Base-by-base conservation (phyloP, 257 asterid species). In the Osmanthus fragrans region DNA sequence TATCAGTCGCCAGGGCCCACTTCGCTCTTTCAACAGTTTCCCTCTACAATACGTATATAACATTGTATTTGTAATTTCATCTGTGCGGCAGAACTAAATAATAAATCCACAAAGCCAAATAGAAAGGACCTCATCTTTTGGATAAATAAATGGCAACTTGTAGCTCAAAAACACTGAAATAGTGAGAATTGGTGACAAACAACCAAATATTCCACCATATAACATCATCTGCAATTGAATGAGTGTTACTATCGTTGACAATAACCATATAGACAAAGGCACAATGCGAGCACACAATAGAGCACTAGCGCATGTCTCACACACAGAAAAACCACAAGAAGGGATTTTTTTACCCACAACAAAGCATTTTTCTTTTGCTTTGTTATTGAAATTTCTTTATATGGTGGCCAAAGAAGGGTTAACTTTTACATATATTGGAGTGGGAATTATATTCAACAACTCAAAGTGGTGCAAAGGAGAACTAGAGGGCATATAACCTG, bases 91-190 rank as follows among this genome's bases (percentile, higher is more conserved):
- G 51, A 45, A 58, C 47, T 21, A 33, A 73, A 74, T 32, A 64
- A 56, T 70, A 80, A 74, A 49, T 8, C 42, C 19, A 77, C 51
- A 69, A 16, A 76, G 81, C 16, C 60, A 39, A 70, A 71, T 49
- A 29, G 54, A 69, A 82, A 83, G 58, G 77, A 93, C 99, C 99
- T 95, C 99, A 80, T 95, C 98, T 89, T 90, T 93, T 37, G 97
- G 99, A 82, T 91, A 89, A 72, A 90, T 88, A 86, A 95, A 95
- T 37, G 99, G 99, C 23, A 96, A 90, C 86, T 95, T 95, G 87
- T 93, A 87, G 92, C 99, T 95, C 87, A 95, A 82, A 82, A 91
- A 95, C 74, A 98, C 98, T 60, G 99, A 95, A 73, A 95, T 93
- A 47, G 97, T 91, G 66, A 95, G 92, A 87, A 95, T 88, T 67